These are phyloP conservation scores for Picea abies DNA, from an alignment of 83 land plant species.

Conservation along the genomic window DNA sequence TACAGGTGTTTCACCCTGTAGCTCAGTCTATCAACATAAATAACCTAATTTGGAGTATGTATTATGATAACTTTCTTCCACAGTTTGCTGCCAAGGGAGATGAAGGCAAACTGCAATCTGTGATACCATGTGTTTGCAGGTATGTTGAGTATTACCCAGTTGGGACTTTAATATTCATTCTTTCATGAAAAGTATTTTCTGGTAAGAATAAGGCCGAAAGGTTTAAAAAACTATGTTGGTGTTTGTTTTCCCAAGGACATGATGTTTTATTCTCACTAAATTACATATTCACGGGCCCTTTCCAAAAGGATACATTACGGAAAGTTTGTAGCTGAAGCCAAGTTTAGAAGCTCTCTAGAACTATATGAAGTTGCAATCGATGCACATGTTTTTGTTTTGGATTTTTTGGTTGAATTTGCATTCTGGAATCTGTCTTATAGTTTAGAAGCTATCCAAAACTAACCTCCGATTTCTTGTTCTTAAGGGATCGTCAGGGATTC, in stretches of 20 bases:
- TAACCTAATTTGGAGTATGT: slow-evolving; percentile 51
- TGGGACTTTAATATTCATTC: no score
- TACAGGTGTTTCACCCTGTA: slow-evolving; percentile 67
- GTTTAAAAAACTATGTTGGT: no score
- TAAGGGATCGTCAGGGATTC: no score
- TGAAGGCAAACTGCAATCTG: slow-evolving; percentile 82
- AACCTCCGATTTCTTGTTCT: no score
- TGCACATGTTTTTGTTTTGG: no score
- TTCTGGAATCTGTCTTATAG: no score
- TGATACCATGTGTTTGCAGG: slow-evolving; percentile 74
- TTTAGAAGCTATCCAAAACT: no score
- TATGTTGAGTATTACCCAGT: slow-evolving; percentile 14
- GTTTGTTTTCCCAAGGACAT: neutral
- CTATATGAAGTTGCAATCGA: no score
- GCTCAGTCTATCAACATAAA: slow-evolving; percentile 22
- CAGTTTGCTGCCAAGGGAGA: slow-evolving; percentile 17
- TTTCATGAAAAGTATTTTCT: no score
- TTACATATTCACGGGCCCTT: slow-evolving; percentile 50
- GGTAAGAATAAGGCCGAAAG: no score
- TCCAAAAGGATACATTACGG: slow-evolving; percentile 90
- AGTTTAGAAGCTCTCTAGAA: slow-evolving; percentile 47
- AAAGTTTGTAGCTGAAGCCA: slow-evolving; percentile 83
- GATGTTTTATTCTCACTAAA: neutral
- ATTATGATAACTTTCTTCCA: slow-evolving; percentile 62
- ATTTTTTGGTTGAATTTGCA: no score